A percentile compares a stretch with the other conserved stretches of the same genome.
Conservation (phyloP, 768 basidiomycete genomes). For the Dendrothele bispora region DNA sequence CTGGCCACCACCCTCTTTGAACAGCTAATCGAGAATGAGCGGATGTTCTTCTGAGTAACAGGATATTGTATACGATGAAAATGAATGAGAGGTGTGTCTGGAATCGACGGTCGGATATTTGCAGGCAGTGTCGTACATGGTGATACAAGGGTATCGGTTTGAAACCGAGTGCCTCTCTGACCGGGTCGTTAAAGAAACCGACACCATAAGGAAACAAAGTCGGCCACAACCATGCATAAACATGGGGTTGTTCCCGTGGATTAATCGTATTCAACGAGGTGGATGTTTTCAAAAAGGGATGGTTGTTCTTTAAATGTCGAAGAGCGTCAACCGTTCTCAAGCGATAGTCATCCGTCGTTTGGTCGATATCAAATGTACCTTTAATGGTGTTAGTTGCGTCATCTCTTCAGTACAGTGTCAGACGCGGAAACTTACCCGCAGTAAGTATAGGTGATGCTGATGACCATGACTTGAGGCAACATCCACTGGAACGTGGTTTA, state of each 20-base stretch:
- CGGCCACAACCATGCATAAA: slow-evolving; percentile 17
- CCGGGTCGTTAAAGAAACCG: slow-evolving; percentile 10
- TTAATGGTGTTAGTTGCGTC: too few relatives aligned
- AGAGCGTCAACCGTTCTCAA: slow-evolving; percentile 4
- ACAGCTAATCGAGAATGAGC: slow-evolving; percentile 3
- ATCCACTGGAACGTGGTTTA: slow-evolving; percentile 6
- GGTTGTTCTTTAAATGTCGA: background rate
- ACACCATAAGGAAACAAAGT: slow-evolving; percentile 5
- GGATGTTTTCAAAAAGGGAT: slow-evolving; percentile 8
- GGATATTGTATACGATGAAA: slow-evolving; percentile 15
- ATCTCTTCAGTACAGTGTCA: background rate
- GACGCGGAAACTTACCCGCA: background rate
- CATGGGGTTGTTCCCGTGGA: slow-evolving; percentile 9
- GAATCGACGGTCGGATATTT: slow-evolving; percentile 11
- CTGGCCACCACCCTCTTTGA: background rate
- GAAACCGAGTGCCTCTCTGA: background rate
- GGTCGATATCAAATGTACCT: slow-evolving; percentile 8
- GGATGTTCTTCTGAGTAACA: slow-evolving; percentile 7
- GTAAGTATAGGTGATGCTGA: background rate
- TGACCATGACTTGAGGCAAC: background rate
- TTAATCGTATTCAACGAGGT: background rate
- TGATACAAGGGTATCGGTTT: background rate
- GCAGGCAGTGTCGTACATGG: slow-evolving; percentile 1
- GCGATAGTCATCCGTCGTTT: background rate
- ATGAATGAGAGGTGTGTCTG: slow-evolving; percentile 12